A percentile compares a stretch with the other conserved stretches of the same genome.
Conservation (phyloP, 2,329 filamentous ascomycete species). For the Microascus cirrosus region DNA sequence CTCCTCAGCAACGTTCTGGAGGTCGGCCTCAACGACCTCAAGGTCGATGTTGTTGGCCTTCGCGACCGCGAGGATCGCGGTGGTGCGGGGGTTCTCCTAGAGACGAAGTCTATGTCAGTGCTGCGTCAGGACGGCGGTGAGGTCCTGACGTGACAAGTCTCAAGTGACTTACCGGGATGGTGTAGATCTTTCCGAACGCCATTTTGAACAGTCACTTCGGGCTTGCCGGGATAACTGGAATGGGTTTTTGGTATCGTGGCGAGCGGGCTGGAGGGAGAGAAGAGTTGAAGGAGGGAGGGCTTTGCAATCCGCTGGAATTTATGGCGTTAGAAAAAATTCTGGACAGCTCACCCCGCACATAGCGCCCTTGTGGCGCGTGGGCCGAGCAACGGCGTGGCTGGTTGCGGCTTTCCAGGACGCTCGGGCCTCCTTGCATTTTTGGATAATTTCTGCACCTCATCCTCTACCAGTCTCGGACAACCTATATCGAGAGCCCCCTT, state of each 20-base stretch:
- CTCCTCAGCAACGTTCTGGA: slow-evolving; percentile 55
- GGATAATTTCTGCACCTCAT: slow-evolving; percentile 1
- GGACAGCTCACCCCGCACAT: slow-evolving; percentile 2
- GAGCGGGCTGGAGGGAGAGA: not conserved
- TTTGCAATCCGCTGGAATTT: not conserved
- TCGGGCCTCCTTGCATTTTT: not conserved
- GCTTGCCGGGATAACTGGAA: slow-evolving; percentile 15
- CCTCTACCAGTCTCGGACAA: not conserved
- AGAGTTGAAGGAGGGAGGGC: slow-evolving; percentile 3
- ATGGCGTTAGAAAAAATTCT: not conserved
- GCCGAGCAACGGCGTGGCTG: not conserved
- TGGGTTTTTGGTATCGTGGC: slow-evolving; percentile 5
- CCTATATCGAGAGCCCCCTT: not conserved
- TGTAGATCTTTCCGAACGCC: slow-evolving; percentile 97
- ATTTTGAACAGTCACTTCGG: slow-evolving; percentile 42
- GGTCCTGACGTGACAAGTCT: slow-evolving; percentile 3
- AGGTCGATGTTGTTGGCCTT: slow-evolving; percentile 96
- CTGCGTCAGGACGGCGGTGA: not conserved
- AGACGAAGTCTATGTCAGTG: slow-evolving; percentile 1
- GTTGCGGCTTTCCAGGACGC: not conserved
- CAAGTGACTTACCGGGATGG: slow-evolving; percentile 52
- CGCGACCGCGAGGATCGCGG: slow-evolving; percentile 80
- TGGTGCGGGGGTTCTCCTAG: slow-evolving; percentile 82
- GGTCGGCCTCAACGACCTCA: slow-evolving; percentile 66
- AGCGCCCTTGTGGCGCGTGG: not conserved